Conservation (phyloP, 148 eudicot species). For the Nepenthes gracilis region DNA sequence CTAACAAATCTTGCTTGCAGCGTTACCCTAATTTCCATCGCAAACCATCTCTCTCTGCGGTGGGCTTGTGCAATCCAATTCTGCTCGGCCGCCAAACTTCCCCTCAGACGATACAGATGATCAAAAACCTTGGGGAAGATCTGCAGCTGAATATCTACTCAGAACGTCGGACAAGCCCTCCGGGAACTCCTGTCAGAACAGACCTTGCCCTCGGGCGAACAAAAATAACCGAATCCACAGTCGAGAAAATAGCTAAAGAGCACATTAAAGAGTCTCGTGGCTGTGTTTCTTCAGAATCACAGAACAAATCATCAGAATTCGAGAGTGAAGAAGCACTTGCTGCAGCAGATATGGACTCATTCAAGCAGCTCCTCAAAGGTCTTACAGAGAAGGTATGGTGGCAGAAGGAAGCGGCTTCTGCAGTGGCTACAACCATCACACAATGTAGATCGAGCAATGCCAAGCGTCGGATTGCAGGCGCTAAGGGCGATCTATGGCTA, state of each 20-base stretch:
- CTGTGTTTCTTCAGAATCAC: constrained; percentile 52
- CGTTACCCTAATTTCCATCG: constrained; percentile 67
- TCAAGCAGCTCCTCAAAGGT: constrained; percentile 74
- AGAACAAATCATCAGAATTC: constrained; percentile 16
- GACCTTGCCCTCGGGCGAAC: constrained; percentile 67
- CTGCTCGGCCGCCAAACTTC: constrained; percentile 34
- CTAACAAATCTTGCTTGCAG: constrained; percentile 23
- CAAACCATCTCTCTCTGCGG: constrained; percentile 35
- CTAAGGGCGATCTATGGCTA: constrained; percentile 77
- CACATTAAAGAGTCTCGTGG: constrained; percentile 45
- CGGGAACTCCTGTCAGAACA: constrained; percentile 69
- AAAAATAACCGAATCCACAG: constrained; percentile 16
- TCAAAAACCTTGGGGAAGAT: constrained; percentile 26
- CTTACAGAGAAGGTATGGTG: constrained; percentile 81
- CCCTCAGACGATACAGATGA: constrained; percentile 37
- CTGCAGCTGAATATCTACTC: constrained; percentile 34
- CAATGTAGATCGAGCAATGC: constrained; percentile 54
- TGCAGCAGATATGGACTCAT: constrained; percentile 52
- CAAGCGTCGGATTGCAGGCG: constrained; percentile 34
- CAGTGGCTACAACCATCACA: constrained; percentile 56
- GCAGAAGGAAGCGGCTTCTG: constrained; percentile 87
- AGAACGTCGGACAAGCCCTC: constrained; percentile 25
- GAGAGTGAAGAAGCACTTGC: constrained; percentile 21
- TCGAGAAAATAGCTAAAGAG: constrained; percentile 16
- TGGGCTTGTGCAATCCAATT: constrained; percentile 48